Percentiles rank a stretch among this genome's conserved stretches.
These are phyloP conservation scores for Trichoderma cornu-damae DNA, from an alignment of 2,329 filamentous ascomycete species.

Conservation along the genomic window DNA sequence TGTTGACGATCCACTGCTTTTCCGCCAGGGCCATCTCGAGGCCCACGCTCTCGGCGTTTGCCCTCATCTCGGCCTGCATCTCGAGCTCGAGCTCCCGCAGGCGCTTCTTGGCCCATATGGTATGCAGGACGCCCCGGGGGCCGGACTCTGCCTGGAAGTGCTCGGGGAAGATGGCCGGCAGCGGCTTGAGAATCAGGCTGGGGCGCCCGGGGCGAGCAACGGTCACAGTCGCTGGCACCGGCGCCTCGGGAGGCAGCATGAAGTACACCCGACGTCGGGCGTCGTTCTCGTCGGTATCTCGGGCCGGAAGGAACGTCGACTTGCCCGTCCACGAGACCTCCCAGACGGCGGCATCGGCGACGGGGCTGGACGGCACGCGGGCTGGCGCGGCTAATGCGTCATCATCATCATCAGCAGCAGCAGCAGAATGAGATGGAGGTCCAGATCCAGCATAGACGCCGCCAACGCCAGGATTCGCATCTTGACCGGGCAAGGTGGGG, in stretches of 20 bases:
- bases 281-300: conserved; percentile 33
- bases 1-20: conserved; percentile 76
- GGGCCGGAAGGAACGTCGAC: conserved; percentile 61
- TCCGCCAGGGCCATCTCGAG: conserved; percentile 80
- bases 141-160: conserved; percentile 67
- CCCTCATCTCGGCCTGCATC: conserved; percentile 65
- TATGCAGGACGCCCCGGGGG: conserved; percentile 78
- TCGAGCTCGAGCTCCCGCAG: conserved; percentile 70
- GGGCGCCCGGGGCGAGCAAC: conserved; percentile 46
- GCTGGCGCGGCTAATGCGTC: conserved; percentile 1
- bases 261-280: conserved; percentile 68
- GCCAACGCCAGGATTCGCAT: conserved; percentile 1
- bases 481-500: conserved; percentile 11
- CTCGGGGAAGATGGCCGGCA: conserved; percentile 81
- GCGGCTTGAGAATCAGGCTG: conserved; percentile 61
- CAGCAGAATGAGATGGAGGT: conserved; percentile 16
- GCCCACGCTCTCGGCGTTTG: conserved; percentile 76
- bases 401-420: neutral
- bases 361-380: conserved; percentile 4
- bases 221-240: conserved; percentile 67
- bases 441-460: neutral
- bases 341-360: conserved; percentile 47
- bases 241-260: conserved; percentile 65
- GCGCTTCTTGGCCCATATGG: conserved; percentile 82
- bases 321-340: conserved; percentile 81